Evolutionary conservation across 257 asterid genomes (phyloP).

Genomic region (Scutellaria galericulata): DNA sequence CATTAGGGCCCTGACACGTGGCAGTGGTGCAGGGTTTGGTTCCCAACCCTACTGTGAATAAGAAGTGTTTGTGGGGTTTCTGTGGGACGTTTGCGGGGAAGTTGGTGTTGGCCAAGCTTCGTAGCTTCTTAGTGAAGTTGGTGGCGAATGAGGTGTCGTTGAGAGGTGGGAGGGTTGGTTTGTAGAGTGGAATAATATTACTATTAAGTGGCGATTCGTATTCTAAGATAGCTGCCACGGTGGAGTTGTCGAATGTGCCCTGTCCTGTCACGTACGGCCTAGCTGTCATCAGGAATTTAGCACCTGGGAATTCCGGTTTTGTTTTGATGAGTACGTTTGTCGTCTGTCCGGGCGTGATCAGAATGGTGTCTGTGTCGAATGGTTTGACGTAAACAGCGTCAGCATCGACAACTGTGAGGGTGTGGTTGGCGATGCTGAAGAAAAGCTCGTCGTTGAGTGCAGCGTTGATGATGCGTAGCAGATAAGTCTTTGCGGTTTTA

Average conservation of each 20-base stretch:
- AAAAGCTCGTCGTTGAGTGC: constrained; percentile 55
- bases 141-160: constrained; percentile 45
- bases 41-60: constrained; percentile 46
- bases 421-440: constrained; percentile 58
- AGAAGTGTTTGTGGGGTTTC: constrained; percentile 33
- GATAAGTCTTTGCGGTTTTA: constrained; percentile 41
- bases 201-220: constrained; percentile 34
- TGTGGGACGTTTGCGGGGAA: constrained; percentile 47
- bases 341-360: constrained; percentile 55
- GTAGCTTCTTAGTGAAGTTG: constrained; percentile 32
- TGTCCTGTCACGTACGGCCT: constrained; percentile 48
- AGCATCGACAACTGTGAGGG: constrained; percentile 44
- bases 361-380: constrained; percentile 40
- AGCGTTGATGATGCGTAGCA: constrained; percentile 52
- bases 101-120: constrained; percentile 32
- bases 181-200: constrained; percentile 40
- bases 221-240: constrained; percentile 43
- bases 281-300: constrained; percentile 45
- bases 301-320: constrained; percentile 30
- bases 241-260: constrained; percentile 51
- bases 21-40: constrained; percentile 38
- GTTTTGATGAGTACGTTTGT: constrained; percentile 48
- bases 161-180: constrained; percentile 40
- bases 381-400: constrained; percentile 59
- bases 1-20: constrained; percentile 49